Conservation (phyloP, 2,329 filamentous ascomycete genomes). For the Apiospora rasikravindrae region DNA sequence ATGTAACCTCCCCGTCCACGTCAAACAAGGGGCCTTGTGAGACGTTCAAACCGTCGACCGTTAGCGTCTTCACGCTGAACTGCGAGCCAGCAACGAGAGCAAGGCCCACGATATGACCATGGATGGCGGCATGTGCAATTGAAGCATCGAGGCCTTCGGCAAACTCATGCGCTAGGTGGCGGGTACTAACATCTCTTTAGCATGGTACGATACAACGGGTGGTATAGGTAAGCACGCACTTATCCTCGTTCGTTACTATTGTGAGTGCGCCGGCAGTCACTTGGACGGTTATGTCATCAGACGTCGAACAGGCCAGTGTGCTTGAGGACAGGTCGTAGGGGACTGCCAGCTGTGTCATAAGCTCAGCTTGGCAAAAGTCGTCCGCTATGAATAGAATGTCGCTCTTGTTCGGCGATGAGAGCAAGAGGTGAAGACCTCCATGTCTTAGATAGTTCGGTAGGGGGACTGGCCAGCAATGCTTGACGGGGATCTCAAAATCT, state of each 20-base stretch:
- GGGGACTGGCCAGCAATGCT: conserved; percentile 59
- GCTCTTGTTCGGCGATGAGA: conserved; percentile 56
- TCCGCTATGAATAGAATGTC: conserved; percentile 53
- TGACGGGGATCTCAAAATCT: conserved; percentile 54
- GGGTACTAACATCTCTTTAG: conserved; percentile 33
- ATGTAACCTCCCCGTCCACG: conserved; percentile 55
- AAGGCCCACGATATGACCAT: conserved; percentile 46
- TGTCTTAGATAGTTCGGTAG: conserved; percentile 29
- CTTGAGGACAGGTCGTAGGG: conserved; percentile 58
- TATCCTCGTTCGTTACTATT: conserved; percentile 42
- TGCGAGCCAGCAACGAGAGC: conserved; percentile 44
- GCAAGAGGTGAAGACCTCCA: conserved; percentile 47
- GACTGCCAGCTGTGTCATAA: conserved; percentile 46
- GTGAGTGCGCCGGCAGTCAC: conserved; percentile 57
- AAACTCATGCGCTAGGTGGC: conserved; percentile 40
- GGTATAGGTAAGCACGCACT: conserved; percentile 37
- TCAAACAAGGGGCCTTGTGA: conserved; percentile 38
- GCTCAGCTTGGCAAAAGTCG: conserved; percentile 52
- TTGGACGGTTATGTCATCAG: conserved; percentile 52
- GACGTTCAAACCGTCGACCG: conserved; percentile 41
- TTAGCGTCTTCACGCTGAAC: conserved; percentile 48
- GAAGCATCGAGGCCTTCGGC: conserved; percentile 34
- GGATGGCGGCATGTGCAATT: conserved; percentile 51
- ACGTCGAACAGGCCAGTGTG: conserved; percentile 52
- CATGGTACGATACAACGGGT: neutral